phyloP scores from a whole-genome alignment of 2,329 filamentous ascomycete genomes.

The Podosphaera xanthii region DNA sequence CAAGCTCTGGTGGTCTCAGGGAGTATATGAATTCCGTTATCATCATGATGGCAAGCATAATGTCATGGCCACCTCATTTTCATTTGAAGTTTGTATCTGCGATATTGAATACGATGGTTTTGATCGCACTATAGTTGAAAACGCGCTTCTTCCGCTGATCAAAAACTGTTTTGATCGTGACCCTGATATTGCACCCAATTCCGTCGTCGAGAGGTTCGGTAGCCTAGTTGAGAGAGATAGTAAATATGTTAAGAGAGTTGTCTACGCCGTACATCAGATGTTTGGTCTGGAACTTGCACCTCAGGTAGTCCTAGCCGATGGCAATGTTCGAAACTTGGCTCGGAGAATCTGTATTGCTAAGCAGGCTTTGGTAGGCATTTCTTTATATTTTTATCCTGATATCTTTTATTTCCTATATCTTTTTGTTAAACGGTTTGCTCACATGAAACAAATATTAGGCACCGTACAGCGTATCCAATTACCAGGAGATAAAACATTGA shows the following conservation, averaged over 20 bases:
- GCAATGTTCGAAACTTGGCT: constrained; percentile 70
- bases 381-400: constrained; percentile 1
- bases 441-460: constrained; percentile 8
- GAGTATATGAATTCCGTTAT: constrained; percentile 90
- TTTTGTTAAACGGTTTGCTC: background rate
- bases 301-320: constrained; percentile 77
- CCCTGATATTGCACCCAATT: constrained; percentile 68
- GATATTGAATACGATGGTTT: constrained; percentile 32
- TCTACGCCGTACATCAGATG: constrained; percentile 90
- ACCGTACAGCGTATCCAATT: constrained; percentile 17
- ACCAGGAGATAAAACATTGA: constrained; percentile 5
- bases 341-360: constrained; percentile 94
- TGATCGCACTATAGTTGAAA: constrained; percentile 49
- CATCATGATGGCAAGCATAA: constrained; percentile 84
- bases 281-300: constrained; percentile 91
- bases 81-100: constrained; percentile 72
- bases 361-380: constrained; percentile 50
- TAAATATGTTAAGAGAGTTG: constrained; percentile 73
- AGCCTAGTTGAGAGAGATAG: constrained; percentile 63
- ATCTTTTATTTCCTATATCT: background rate
- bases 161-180: constrained; percentile 85
- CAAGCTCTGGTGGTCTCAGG: constrained; percentile 92
- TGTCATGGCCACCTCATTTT: constrained; percentile 80
- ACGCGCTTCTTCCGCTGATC: constrained; percentile 57
- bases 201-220: constrained; percentile 62